Evolutionary conservation across 441 rosid species (phyloP).

Genomic region (Melastoma candidum): DNA sequence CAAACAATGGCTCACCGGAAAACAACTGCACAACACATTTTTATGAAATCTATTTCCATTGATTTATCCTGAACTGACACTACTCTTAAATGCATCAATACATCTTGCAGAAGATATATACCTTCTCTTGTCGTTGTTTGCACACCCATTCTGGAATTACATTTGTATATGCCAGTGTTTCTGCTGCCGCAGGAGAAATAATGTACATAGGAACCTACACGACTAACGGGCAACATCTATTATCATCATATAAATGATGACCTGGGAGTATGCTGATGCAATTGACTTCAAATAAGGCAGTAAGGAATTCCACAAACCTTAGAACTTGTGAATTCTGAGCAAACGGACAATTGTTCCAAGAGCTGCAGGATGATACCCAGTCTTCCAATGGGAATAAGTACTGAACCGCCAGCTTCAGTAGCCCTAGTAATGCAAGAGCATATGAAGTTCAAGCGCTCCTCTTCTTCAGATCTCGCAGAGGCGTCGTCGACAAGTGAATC

Average conservation of each 20-base stretch:
- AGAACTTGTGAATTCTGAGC: conserved; percentile 38
- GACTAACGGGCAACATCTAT: conserved; percentile 1
- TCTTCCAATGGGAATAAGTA: conserved; percentile 43
- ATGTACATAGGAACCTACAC: conserved; percentile 67
- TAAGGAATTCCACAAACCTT: conserved; percentile 26
- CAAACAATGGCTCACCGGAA: conserved; percentile 70
- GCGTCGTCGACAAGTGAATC: conserved; percentile 26
- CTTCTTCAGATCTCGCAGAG: conserved; percentile 49
- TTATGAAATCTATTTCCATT: too few species aligned
- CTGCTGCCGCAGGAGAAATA: conserved; percentile 70
- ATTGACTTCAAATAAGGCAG: too few species aligned
- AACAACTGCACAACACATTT: conserved; percentile 42
- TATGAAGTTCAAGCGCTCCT: conserved; percentile 60
- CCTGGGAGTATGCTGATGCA: too few species aligned
- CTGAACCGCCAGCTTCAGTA: conserved; percentile 73
- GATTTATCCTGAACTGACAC: too few species aligned
- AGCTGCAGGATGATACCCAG: conserved; percentile 54
- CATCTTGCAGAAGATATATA: conserved; percentile 15
- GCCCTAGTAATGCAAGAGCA: conserved; percentile 52
- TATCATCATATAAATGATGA: too few species aligned
- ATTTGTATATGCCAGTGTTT: conserved; percentile 60
- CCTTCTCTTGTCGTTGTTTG: conserved; percentile 69
- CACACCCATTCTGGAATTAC: conserved; percentile 87
- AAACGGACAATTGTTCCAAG: conserved; percentile 46
- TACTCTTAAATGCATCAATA: too few species aligned